Evolutionary conservation across 2,329 filamentous ascomycete species (phyloP).

Genomic region (Graphilbum ipis-grandicollis): DNA sequence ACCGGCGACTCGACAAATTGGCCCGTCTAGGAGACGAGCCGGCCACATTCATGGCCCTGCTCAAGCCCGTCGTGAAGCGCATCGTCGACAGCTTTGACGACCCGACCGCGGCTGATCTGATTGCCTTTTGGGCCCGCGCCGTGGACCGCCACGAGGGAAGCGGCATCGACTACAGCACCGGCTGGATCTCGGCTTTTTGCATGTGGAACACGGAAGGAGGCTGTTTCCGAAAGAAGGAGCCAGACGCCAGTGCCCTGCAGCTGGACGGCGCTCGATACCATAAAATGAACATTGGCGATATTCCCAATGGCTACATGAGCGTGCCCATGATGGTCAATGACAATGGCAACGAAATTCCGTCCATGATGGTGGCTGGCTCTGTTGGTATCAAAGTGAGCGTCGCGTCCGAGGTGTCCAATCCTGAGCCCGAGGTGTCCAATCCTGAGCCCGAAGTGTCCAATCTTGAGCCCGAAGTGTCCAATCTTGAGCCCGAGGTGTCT

Average conservation of each 20-base stretch:
- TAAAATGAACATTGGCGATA: not conserved
- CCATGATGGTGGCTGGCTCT: slow-evolving; percentile 4
- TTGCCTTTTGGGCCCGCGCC: slow-evolving; percentile 15
- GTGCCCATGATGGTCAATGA: slow-evolving; percentile 3
- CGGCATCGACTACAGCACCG: slow-evolving; percentile 13
- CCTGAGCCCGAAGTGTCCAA: too few species aligned
- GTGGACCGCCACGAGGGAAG: slow-evolving; percentile 13
- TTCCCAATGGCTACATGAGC: not conserved
- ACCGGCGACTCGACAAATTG: slow-evolving; percentile 5
- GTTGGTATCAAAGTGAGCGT: slow-evolving; percentile 1
- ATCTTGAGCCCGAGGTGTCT: too few species aligned
- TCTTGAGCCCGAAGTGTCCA: too few species aligned
- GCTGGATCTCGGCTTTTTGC: slow-evolving; percentile 18
- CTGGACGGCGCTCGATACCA: not conserved
- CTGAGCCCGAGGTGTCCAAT: too few species aligned
- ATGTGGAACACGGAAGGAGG: slow-evolving; percentile 14
- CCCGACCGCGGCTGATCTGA: slow-evolving; percentile 8
- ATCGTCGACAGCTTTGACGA: slow-evolving; percentile 13
- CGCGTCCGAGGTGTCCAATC: too few species aligned
- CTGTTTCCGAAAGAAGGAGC: not conserved
- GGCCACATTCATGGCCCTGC: slow-evolving; percentile 8
- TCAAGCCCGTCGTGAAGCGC: slow-evolving; percentile 10
- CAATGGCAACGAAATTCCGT: not conserved
- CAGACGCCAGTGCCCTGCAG: not conserved
- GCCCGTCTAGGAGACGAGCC: slow-evolving; percentile 6